Percentiles rank a stretch among this genome's conserved stretches.
phyloP scores from a whole-genome alignment of 306 rosid species.

The Sicyos edulis region DNA sequence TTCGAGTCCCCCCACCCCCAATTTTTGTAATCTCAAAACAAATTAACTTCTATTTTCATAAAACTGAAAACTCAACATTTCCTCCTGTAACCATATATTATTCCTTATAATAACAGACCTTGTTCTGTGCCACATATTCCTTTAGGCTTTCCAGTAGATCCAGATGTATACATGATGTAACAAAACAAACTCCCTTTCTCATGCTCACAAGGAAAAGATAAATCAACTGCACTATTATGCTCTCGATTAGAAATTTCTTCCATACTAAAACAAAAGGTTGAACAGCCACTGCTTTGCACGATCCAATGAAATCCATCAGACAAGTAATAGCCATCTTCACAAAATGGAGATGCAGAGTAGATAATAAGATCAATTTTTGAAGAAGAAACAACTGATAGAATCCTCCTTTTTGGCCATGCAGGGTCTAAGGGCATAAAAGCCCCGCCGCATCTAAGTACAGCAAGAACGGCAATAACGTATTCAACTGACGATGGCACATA shows the following conservation, averaged over 20 bases:
- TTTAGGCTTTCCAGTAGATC: slow-evolving; percentile 87
- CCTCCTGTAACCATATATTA: no score
- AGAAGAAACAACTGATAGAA: slow-evolving; percentile 45
- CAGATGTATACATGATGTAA: slow-evolving; percentile 85
- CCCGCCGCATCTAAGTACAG: slow-evolving; percentile 63
- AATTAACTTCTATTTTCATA: no score
- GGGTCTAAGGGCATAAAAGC: slow-evolving; percentile 88
- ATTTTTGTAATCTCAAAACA: no score
- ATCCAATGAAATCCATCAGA: slow-evolving; percentile 49
- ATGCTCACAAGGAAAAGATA: slow-evolving; percentile 47
- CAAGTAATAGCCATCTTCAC: slow-evolving; percentile 29
- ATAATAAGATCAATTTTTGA: slow-evolving; percentile 52
- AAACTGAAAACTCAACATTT: no score
- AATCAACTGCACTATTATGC: slow-evolving; percentile 23
- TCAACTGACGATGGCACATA: slow-evolving; percentile 72
- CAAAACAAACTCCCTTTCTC: slow-evolving; percentile 55
- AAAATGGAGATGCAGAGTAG: slow-evolving; percentile 38
- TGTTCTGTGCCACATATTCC: slow-evolving; percentile 85
- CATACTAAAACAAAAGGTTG: slow-evolving; percentile 45
- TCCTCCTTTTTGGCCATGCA: slow-evolving; percentile 64
- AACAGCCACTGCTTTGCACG: slow-evolving; percentile 27
- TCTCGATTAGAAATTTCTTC: slow-evolving; percentile 33
- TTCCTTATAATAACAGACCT: slow-evolving; percentile 30
- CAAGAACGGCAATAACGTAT: slow-evolving; percentile 65
- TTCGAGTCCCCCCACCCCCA: no score